Percentiles rank a stretch among this genome's conserved stretches.
Conservation (phyloP, 1,284 basidiomycete genomes). For the Moesziomyces sp. region DNA sequence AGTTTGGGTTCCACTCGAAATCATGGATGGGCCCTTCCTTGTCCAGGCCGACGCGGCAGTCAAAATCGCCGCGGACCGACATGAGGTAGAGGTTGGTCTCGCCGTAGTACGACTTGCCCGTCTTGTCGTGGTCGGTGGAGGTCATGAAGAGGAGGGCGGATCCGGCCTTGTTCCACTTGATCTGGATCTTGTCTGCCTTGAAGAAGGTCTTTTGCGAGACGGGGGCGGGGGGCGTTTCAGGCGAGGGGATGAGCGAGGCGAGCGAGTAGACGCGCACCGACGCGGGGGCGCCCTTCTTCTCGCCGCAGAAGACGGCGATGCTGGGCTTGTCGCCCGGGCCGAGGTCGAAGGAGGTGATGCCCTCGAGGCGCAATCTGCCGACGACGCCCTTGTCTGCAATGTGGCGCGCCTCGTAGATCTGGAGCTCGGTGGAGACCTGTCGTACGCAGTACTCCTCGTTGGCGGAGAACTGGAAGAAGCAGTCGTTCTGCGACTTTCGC, state of each 20-base stretch:
- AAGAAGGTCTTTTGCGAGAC: conserved; percentile 84
- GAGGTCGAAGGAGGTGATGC: conserved; percentile 78
- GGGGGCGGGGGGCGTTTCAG: conserved; percentile 74
- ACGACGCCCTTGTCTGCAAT: conserved; percentile 82
- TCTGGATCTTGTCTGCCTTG: conserved; percentile 91
- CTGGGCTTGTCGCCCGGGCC: conserved; percentile 85
- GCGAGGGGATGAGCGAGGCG: conserved; percentile 73
- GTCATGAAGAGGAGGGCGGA: conserved; percentile 80
- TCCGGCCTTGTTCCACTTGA: conserved; percentile 96
- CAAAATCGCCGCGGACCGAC: conserved; percentile 93
- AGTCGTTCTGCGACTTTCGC: conserved; percentile 84
- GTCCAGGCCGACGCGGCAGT: conserved; percentile 89
- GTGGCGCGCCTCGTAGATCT: conserved; percentile 80
- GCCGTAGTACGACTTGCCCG: conserved; percentile 97
- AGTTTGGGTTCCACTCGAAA: conserved; percentile 94
- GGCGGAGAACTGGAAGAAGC: conserved; percentile 83
- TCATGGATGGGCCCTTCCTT: conserved; percentile 98
- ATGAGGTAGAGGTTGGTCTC: conserved; percentile 95
- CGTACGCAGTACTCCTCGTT: conserved; percentile 89
- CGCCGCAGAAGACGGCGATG: conserved; percentile 88
- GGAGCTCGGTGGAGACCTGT: conserved; percentile 83
- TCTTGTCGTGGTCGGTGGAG: conserved; percentile 94
- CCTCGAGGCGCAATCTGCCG: conserved; percentile 84
- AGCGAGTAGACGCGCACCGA: conserved; percentile 86
- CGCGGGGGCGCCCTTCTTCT: conserved; percentile 97